phyloP scores from a whole-genome alignment of 2,329 filamentous ascomycete genomes.

The Penicillium occitanis region DNA sequence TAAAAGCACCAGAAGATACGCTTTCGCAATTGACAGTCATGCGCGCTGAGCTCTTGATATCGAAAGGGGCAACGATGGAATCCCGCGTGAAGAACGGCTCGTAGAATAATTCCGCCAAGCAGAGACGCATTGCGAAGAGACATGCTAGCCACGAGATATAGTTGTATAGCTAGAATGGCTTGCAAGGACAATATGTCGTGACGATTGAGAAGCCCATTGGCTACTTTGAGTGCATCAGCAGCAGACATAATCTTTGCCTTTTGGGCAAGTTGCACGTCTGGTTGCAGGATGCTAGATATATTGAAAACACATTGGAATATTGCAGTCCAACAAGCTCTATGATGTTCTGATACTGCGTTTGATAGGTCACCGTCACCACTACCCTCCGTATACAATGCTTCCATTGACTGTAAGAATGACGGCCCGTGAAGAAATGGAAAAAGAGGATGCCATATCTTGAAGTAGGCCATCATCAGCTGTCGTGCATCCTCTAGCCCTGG shows the following conservation, averaged over 20 bases:
- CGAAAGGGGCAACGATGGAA: slow-evolving; percentile 55
- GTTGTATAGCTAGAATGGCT: slow-evolving; percentile 50
- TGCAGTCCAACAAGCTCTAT: slow-evolving; percentile 34
- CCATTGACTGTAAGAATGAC: slow-evolving; percentile 49
- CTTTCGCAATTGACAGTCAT: slow-evolving; percentile 43
- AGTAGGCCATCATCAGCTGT: slow-evolving; percentile 51
- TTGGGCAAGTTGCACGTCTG: slow-evolving; percentile 34
- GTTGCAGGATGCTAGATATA: slow-evolving; percentile 42
- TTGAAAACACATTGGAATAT: slow-evolving; percentile 55
- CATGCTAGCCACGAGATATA: slow-evolving; percentile 52
- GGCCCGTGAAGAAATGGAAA: slow-evolving; percentile 56
- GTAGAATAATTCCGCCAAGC: slow-evolving; percentile 49
- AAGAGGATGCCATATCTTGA: slow-evolving; percentile 54
- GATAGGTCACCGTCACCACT: neutral
- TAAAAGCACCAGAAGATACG: slow-evolving; percentile 47
- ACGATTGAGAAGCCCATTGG: slow-evolving; percentile 41
- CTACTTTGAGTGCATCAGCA: slow-evolving; percentile 39
- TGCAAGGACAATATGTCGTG: slow-evolving; percentile 51
- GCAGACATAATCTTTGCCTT: slow-evolving; percentile 42
- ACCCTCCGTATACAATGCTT: slow-evolving; percentile 41
- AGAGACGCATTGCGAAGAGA: slow-evolving; percentile 52
- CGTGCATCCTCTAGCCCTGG: slow-evolving; percentile 37
- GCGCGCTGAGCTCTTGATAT: slow-evolving; percentile 47
- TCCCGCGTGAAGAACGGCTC: slow-evolving; percentile 52
- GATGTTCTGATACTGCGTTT: slow-evolving; percentile 23